Evolutionary conservation across 306 rosid species (phyloP).

Genomic region (Pyrus betulifolia): DNA sequence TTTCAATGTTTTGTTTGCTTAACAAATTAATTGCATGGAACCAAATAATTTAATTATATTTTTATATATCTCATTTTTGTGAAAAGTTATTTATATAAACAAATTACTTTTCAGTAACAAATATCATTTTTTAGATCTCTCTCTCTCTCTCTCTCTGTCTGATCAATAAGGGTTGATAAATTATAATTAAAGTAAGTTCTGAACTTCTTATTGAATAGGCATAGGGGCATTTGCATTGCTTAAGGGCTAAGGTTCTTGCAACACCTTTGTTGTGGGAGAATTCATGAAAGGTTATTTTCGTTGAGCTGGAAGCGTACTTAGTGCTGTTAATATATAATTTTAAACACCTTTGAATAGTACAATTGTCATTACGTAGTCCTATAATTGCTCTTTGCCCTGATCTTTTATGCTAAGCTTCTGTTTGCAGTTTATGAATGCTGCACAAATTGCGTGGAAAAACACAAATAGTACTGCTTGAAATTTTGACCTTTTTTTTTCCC

Average conservation of each 20-base stretch:
- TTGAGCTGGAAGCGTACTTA: too few species aligned
- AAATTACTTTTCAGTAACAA: neutral
- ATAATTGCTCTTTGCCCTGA: neutral
- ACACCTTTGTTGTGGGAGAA: neutral
- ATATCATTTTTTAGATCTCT: neutral
- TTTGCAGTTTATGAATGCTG: neutral
- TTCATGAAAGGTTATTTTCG: neutral
- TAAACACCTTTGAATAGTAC: neutral
- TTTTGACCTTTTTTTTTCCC: constrained; percentile 3
- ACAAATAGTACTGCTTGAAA: neutral
- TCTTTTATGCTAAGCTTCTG: neutral
- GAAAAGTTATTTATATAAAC: neutral
- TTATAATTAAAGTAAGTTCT: neutral
- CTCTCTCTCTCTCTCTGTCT: neutral
- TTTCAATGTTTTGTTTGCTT: neutral
- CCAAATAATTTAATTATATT: neutral
- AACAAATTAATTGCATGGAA: neutral
- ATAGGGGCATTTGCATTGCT: neutral
- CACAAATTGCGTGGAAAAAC: neutral
- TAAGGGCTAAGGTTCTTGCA: neutral
- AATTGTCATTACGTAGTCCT: neutral
- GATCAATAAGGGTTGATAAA: neutral
- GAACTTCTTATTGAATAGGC: neutral
- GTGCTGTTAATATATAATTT: neutral
- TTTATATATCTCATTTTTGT: neutral